Conservation (phyloP, 1,284 basidiomycete species). For the Ustilago loliicola region DNA sequence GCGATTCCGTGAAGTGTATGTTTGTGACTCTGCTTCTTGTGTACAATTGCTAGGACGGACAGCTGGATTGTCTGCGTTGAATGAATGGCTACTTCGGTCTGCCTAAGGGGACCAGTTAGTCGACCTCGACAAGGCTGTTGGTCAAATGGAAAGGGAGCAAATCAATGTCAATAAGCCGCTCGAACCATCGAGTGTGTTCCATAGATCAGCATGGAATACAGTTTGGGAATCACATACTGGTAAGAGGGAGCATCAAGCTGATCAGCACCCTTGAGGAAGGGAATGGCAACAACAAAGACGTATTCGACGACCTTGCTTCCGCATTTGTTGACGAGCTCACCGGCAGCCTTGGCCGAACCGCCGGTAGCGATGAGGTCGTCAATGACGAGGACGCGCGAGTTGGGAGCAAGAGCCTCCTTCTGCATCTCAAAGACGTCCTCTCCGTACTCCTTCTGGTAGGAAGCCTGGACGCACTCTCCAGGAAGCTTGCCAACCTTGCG, state of each 20-base stretch:
- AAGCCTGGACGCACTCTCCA: constrained; percentile 81
- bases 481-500: constrained; percentile 95
- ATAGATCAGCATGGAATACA: too few species aligned
- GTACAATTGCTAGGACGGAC: too few species aligned
- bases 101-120: constrained; percentile 25
- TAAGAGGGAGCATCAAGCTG: constrained; percentile 86
- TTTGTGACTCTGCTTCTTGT: too few species aligned
- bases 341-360: constrained; percentile 93
- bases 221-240: constrained; percentile 49
- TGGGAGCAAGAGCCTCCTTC: constrained; percentile 81
- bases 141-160: neutral
- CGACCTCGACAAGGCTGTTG: constrained; percentile 54
- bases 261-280: constrained; percentile 83
- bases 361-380: constrained; percentile 98
- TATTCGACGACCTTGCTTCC: constrained; percentile 91
- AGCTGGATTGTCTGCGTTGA: too few species aligned
- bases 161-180: neutral
- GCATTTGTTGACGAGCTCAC: constrained; percentile 85
- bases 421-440: constrained; percentile 98
- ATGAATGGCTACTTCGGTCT: too few species aligned
- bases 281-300: constrained; percentile 91
- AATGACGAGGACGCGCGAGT: constrained; percentile 87
- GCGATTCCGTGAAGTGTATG: neutral
- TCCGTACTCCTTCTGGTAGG: constrained; percentile 96
- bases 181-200: neutral